Percentiles rank a stretch among this genome's conserved stretches.
Conservation (phyloP, 2,329 filamentous ascomycete genomes). For the Colletotrichum echinochloae region DNA sequence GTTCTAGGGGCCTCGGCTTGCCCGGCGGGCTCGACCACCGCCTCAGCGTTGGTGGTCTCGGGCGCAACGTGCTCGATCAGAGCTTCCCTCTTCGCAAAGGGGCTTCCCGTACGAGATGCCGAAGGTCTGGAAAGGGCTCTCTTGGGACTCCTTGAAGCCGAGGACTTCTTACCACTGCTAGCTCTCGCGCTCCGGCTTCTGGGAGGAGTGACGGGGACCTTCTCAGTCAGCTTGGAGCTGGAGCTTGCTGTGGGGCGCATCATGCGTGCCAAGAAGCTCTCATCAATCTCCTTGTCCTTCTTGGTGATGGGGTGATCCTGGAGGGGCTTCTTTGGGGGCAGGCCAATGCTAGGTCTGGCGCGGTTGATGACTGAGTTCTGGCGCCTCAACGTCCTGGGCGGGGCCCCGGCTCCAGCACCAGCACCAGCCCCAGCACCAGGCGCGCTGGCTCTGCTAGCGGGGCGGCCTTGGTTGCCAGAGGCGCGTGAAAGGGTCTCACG, state of each 20-base stretch:
- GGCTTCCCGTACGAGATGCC: constrained; percentile 27
- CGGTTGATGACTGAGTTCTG: constrained; percentile 60
- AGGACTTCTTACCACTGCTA: constrained; percentile 44
- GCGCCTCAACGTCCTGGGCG: constrained; percentile 54
- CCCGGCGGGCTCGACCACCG: constrained; percentile 37
- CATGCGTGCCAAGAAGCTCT: constrained; percentile 83
- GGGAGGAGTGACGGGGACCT: constrained; percentile 64
- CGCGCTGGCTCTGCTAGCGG: constrained; percentile 60
- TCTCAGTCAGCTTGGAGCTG: constrained; percentile 75
- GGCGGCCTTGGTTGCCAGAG: constrained; percentile 52
- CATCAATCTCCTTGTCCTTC: constrained; percentile 69
- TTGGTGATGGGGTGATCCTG: constrained; percentile 60
- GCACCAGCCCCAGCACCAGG: constrained; percentile 46
- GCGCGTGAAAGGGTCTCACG: constrained; percentile 43
- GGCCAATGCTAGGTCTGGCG: constrained; percentile 66
- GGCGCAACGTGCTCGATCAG: constrained; percentile 23
- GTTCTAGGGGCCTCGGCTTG: constrained; percentile 35
- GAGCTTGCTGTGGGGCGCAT: constrained; percentile 81
- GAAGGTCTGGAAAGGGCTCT: constrained; percentile 42
- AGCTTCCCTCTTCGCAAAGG: constrained; percentile 19
- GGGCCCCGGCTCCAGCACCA: constrained; percentile 45
- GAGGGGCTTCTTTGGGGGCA: constrained; percentile 68
- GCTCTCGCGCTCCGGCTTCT: constrained; percentile 50
- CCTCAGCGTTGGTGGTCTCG: constrained; percentile 40
- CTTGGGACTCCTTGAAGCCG: constrained; percentile 35